Conservation (phyloP, 192 early-diverging fungal genomes). For the Allomyces macrogynus region DNA sequence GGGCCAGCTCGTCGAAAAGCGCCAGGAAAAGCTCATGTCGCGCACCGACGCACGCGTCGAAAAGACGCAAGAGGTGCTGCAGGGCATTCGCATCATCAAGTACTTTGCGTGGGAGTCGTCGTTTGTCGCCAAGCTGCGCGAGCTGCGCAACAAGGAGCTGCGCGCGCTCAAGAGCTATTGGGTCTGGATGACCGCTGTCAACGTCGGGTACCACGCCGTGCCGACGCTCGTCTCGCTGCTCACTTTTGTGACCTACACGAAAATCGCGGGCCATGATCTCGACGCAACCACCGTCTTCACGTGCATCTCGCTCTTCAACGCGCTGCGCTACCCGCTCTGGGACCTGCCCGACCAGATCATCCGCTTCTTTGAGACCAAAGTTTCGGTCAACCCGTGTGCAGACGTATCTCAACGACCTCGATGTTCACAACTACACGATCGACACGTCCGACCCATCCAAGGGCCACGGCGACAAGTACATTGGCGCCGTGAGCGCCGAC, state of each 20-base stretch:
- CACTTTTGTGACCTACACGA: slow-evolving; percentile 33
- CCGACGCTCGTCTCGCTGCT: slow-evolving; percentile 30
- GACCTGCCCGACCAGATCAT: neutral
- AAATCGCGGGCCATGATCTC: slow-evolving; percentile 11
- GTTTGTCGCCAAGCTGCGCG: slow-evolving; percentile 13
- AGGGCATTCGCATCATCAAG: slow-evolving; percentile 40
- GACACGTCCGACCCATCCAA: neutral
- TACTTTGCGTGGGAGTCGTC: slow-evolving; percentile 35
- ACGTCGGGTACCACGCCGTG: slow-evolving; percentile 4
- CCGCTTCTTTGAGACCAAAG: neutral
- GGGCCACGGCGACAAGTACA: neutral
- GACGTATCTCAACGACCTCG: neutral
- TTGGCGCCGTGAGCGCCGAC: neutral
- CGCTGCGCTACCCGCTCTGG: slow-evolving; percentile 2
- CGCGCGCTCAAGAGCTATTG: slow-evolving; percentile 13
- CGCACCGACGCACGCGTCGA: slow-evolving; percentile 42
- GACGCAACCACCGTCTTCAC: slow-evolving; percentile 21
- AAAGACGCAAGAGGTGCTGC: slow-evolving; percentile 40
- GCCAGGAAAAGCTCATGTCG: slow-evolving; percentile 38
- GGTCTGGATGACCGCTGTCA: slow-evolving; percentile 9
- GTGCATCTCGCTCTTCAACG: slow-evolving; percentile 12
- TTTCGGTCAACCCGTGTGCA: neutral
- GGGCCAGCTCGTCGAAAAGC: slow-evolving; percentile 3
- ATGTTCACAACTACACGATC: neutral
- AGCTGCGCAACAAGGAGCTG: slow-evolving; percentile 17